phyloP scores from a whole-genome alignment of 345 rosid genomes.

The Clarkia xantiana region DNA sequence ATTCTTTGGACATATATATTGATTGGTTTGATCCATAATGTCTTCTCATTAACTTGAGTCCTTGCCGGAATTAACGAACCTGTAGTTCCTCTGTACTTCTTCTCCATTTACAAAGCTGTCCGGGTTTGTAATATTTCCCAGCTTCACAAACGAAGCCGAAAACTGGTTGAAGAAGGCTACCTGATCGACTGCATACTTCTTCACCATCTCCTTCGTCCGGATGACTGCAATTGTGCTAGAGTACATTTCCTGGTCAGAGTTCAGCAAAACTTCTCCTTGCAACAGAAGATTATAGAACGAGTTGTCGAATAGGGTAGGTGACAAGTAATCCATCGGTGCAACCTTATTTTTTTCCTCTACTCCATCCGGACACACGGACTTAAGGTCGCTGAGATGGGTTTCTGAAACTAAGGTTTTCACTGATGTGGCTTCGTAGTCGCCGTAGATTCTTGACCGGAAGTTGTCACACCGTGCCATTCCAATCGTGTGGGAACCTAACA shows the following conservation, averaged over 20 bases:
- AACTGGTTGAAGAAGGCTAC: constrained; percentile 68
- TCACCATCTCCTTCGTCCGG: constrained; percentile 45
- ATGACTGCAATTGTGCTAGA: constrained; percentile 41
- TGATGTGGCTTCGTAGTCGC: constrained; percentile 42
- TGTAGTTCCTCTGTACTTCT: constrained; percentile 65
- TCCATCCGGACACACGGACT: constrained; percentile 39
- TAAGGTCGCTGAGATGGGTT: constrained; percentile 28
- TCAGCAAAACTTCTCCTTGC: constrained; percentile 61
- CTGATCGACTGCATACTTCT: constrained; percentile 49
- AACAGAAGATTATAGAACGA: constrained; percentile 43
- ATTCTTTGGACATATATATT: neutral
- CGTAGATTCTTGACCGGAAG: constrained; percentile 45
- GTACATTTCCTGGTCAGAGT: constrained; percentile 79
- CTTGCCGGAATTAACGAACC: constrained; percentile 46
- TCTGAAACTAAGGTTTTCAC: constrained; percentile 19
- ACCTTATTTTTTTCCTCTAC: constrained; percentile 45
- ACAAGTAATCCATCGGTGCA: constrained; percentile 53
- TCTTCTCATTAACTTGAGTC: no score
- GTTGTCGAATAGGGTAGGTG: constrained; percentile 70
- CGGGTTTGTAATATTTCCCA: constrained; percentile 65
- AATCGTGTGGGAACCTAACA: no score
- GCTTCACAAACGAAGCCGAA: constrained; percentile 74
- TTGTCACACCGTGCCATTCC: constrained; percentile 42
- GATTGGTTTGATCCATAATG: no score
- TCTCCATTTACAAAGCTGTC: constrained; percentile 55